phyloP scores from a whole-genome alignment of 768 basidiomycete species.

The Suillus alpinus region DNA sequence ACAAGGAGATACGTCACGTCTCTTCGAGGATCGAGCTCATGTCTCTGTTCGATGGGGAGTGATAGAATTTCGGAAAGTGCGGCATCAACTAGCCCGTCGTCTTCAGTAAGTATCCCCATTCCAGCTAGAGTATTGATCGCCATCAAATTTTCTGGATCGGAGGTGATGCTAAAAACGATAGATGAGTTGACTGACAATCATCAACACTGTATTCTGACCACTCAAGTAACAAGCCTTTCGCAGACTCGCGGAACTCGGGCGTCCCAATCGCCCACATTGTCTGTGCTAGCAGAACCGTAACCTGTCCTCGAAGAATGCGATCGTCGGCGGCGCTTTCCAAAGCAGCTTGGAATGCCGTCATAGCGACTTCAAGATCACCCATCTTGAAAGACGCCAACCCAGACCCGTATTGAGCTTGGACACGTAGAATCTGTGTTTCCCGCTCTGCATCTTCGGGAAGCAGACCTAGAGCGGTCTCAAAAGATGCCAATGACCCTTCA shows the following conservation, averaged over 20 bases:
- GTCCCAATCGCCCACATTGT: conserved; percentile 80
- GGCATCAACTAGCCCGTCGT: conserved; percentile 80
- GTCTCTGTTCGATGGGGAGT: conserved; percentile 63
- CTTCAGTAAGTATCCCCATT: conserved; percentile 83
- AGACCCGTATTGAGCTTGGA: conserved; percentile 66
- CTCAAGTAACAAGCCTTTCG: conserved; percentile 77
- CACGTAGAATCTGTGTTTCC: conserved; percentile 44
- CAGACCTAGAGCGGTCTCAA: conserved; percentile 70
- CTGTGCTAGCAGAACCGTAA: conserved; percentile 77
- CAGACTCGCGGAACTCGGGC: conserved; percentile 72
- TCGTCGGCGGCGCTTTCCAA: conserved; percentile 53
- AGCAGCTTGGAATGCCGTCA: conserved; percentile 67
- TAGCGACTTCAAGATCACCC: conserved; percentile 58
- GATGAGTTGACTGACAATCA: conserved; percentile 4
- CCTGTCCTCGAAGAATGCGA: conserved; percentile 55
- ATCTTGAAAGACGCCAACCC: conserved; percentile 72
- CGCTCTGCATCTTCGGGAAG: conserved; percentile 48
- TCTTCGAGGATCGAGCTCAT: conserved; percentile 63
- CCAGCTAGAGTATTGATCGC: conserved; percentile 84
- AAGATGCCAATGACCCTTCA: conserved; percentile 61
- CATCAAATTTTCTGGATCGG: conserved; percentile 73
- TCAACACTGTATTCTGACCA: conserved; percentile 49
- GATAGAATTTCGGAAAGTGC: conserved; percentile 78
- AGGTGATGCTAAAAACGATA: conserved; percentile 54
- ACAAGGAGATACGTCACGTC: conserved; percentile 71